phyloP scores from a whole-genome alignment of 1,284 basidiomycete species.

The Thelephora terrestris region DNA sequence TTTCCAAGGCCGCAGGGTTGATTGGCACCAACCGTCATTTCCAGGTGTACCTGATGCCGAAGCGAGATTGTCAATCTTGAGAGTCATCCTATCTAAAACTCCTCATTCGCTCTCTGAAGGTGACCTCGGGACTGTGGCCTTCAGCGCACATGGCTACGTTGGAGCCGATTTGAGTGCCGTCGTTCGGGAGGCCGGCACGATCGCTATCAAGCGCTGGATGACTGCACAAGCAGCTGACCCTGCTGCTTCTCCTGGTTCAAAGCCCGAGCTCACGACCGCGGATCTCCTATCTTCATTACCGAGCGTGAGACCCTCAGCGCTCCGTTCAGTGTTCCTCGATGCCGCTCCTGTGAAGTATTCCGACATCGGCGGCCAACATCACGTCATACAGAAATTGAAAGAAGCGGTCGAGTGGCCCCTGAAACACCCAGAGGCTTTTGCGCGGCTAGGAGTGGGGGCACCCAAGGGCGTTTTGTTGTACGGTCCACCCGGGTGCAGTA shows the following conservation, averaged over 20 bases:
- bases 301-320: conserved; percentile 81
- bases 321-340: conserved; percentile 90
- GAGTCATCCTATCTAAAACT: conserved; percentile 71
- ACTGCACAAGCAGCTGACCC: conserved; percentile 20
- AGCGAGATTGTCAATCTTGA: conserved; percentile 76
- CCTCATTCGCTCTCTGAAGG: conserved; percentile 62
- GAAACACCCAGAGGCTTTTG: conserved; percentile 76
- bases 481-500: conserved; percentile 96
- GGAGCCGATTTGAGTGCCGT: conserved; percentile 93
- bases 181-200: conserved; percentile 87
- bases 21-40: conserved; percentile 4
- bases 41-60: conserved; percentile 82
- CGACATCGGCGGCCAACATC: conserved; percentile 83
- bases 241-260: conserved; percentile 11
- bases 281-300: conserved; percentile 73
- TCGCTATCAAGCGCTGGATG: conserved; percentile 81
- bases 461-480: conserved; percentile 90
- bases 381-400: conserved; percentile 72
- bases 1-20: neutral
- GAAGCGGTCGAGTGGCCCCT: conserved; percentile 96
- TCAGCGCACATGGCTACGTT: conserved; percentile 90
- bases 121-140: conserved; percentile 61
- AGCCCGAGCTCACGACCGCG: conserved; percentile 39
- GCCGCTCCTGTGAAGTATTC: conserved; percentile 75
- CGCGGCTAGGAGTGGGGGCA: conserved; percentile 78